phyloP scores from a whole-genome alignment of 2,329 filamentous ascomycete genomes.

The Aspergillus melleus region DNA sequence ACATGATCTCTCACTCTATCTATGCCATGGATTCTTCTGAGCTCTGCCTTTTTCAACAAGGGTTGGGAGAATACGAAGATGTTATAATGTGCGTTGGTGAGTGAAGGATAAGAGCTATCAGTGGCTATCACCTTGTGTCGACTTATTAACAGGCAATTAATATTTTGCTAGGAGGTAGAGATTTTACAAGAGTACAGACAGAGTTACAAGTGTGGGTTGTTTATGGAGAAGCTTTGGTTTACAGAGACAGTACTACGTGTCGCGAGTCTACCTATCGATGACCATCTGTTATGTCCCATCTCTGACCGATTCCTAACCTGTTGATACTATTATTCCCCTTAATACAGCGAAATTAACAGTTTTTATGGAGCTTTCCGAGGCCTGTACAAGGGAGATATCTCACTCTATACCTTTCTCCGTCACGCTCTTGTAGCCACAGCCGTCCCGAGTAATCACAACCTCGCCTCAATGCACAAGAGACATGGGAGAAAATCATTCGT shows the following conservation, averaged over 20 bases:
- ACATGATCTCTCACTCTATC: background rate
- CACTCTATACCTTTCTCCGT: too few species aligned
- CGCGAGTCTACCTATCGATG: conserved; percentile 2
- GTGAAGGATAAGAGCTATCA: background rate
- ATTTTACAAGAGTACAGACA: conserved; percentile 16
- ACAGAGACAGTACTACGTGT: conserved; percentile 9
- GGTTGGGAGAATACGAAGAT: background rate
- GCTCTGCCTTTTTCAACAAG: background rate
- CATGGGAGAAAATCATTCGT: background rate
- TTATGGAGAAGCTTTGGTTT: conserved; percentile 22
- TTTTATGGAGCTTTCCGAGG: background rate
- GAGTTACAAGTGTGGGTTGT: conserved; percentile 17
- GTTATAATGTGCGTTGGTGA: background rate
- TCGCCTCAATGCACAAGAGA: background rate
- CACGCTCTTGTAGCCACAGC: too few species aligned
- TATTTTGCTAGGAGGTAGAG: conserved; percentile 21
- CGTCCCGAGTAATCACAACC: background rate
- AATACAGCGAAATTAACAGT: background rate
- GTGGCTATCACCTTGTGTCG: background rate
- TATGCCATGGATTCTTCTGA: background rate
- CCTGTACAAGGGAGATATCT: background rate
- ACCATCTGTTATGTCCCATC: conserved; percentile 10
- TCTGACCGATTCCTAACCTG: conserved; percentile 6
- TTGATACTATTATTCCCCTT: background rate
- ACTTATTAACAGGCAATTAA: conserved; percentile 2